Evolutionary conservation across 139 green algal genomes (phyloP).

Genomic region (Pleodorina starrii): DNA sequence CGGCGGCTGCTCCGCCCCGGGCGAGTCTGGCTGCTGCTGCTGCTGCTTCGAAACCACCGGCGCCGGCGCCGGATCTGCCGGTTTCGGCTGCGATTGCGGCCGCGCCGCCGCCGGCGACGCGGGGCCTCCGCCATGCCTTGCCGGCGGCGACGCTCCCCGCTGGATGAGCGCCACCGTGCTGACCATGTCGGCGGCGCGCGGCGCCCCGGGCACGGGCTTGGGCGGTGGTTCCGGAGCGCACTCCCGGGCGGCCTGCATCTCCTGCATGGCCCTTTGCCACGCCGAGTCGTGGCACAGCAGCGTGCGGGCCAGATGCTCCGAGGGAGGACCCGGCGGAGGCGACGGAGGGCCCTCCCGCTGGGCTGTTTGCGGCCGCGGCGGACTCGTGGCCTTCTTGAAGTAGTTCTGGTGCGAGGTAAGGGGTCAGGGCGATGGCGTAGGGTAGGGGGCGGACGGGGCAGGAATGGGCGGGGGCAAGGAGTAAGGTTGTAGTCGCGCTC

Average conservation of each 20-base stretch:
- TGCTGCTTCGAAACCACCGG: neutral
- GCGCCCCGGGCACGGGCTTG: constrained; percentile 26
- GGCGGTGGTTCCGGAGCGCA: neutral
- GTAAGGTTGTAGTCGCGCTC: no score
- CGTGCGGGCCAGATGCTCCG: neutral
- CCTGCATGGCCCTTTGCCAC: neutral
- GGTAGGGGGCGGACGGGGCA: no score
- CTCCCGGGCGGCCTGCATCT: neutral
- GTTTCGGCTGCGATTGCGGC: no score
- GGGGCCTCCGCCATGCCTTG: no score
- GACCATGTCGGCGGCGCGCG: neutral
- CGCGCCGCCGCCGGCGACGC: no score
- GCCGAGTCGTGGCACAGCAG: constrained; percentile 1
- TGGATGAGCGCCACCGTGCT: neutral
- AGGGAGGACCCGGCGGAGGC: neutral
- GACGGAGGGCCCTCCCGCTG: neutral
- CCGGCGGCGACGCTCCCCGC: no score
- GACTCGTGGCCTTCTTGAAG: constrained; percentile 30
- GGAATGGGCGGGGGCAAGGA: no score
- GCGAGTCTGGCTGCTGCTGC: neutral
- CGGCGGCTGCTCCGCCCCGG: neutral
- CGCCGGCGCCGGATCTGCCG: neutral
- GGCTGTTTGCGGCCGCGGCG: neutral
- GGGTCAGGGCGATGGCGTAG: no score
- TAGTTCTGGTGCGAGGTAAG: no score